These are phyloP conservation scores for Galerina marginata DNA, from an alignment of 768 basidiomycete genomes.

Conservation along the genomic window DNA sequence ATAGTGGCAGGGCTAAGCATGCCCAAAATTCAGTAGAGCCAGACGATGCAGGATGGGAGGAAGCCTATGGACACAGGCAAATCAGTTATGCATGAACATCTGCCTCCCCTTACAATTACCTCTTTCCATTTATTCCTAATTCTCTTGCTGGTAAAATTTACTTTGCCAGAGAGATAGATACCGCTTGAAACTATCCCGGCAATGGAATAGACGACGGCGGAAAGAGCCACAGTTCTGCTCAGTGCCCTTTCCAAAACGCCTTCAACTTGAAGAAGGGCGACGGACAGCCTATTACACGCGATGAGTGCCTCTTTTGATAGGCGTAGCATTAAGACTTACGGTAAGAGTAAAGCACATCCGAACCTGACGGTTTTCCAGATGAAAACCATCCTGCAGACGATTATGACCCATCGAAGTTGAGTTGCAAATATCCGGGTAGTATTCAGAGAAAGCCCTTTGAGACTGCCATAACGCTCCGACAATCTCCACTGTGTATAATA, in stretches of 20 bases:
- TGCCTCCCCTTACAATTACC: background rate
- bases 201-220: background rate
- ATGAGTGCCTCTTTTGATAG: background rate
- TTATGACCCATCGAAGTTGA: background rate
- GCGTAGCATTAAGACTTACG: background rate
- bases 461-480: background rate
- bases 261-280: constrained; percentile 4
- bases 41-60: background rate
- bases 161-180: background rate
- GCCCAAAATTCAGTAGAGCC: constrained; percentile 6
- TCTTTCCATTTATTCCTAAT: constrained; percentile 1
- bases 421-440: background rate
- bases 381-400: background rate
- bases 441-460: background rate
- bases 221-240: background rate
- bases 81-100: background rate
- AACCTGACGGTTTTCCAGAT: background rate
- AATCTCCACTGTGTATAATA: background rate
- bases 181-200: constrained; percentile 2
- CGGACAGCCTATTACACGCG: background rate
- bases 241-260: background rate
- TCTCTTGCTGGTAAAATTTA: background rate
- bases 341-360: background rate
- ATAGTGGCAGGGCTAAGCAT: background rate
- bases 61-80: background rate